phyloP scores from a whole-genome alignment of 2,329 filamentous ascomycete genomes.

The Metarhizium guizhouense region DNA sequence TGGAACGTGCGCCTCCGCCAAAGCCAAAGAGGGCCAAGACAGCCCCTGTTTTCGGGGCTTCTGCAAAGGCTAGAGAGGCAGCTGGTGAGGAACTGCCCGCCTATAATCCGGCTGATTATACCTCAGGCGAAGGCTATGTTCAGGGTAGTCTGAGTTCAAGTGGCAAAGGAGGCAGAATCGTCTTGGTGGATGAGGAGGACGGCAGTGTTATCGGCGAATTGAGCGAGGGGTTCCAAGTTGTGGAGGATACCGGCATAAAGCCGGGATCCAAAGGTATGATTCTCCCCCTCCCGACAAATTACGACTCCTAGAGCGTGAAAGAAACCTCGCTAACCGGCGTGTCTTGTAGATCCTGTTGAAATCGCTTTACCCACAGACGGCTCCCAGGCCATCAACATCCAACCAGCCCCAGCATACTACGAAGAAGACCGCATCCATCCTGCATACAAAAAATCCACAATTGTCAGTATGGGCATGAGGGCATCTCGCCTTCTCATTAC shows the following conservation, averaged over 20 bases:
- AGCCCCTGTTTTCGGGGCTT: conserved; percentile 8
- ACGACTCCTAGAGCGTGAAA: neutral
- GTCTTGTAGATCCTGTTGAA: conserved; percentile 60
- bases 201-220: conserved; percentile 92
- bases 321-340: neutral
- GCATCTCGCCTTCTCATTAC: conserved; percentile 91
- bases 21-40: conserved; percentile 25
- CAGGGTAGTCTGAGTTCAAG: conserved; percentile 48
- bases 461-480: conserved; percentile 79
- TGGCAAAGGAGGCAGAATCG: conserved; percentile 64
- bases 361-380: conserved; percentile 64
- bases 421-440: conserved; percentile 59
- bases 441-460: conserved; percentile 77
- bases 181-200: conserved; percentile 91
- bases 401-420: conserved; percentile 57
- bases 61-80: conserved; percentile 31
- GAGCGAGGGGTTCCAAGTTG: conserved; percentile 68
- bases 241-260: conserved; percentile 67
- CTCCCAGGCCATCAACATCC: conserved; percentile 53
- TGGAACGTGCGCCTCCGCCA: conserved; percentile 69
- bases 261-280: conserved; percentile 79
- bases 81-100: conserved; percentile 39
- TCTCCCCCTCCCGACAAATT: neutral
- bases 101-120: conserved; percentile 79
- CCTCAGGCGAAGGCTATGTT: conserved; percentile 70